Evolutionary conservation across 2,329 filamentous ascomycete genomes (phyloP).

Genomic region (Fusarium tuaranense): DNA sequence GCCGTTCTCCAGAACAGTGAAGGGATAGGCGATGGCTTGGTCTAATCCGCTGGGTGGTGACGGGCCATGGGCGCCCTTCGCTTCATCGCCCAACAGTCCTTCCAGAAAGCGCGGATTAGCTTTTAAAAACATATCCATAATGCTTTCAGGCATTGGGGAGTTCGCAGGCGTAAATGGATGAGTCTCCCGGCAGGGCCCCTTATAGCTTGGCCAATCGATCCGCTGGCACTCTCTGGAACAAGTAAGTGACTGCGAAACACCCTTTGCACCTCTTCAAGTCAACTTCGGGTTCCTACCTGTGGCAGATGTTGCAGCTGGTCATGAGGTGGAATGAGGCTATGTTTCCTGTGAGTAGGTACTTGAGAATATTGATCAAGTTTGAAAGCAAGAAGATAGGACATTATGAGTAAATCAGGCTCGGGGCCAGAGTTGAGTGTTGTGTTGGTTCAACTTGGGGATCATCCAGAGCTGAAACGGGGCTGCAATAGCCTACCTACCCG

Average conservation of each 20-base stretch:
- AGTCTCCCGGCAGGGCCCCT: constrained; percentile 52
- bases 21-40: constrained; percentile 49
- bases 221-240: constrained; percentile 66
- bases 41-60: constrained; percentile 47
- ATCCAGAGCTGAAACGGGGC: neutral
- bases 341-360: neutral
- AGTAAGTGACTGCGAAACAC: constrained; percentile 61
- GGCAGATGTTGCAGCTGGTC: constrained; percentile 43
- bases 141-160: too few relatives aligned
- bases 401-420: neutral
- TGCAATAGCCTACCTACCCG: neutral
- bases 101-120: neutral
- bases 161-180: too few relatives aligned
- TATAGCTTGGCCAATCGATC: constrained; percentile 62
- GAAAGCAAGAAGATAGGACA: neutral
- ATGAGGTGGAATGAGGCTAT: neutral
- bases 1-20: constrained; percentile 52
- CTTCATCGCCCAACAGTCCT: neutral
- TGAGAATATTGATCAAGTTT: neutral
- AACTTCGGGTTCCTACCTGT: constrained; percentile 44
- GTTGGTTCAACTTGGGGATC: neutral
- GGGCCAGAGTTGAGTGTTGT: neutral
- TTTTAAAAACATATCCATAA: too few relatives aligned
- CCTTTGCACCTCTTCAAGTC: constrained; percentile 41
- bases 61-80: neutral